Base-by-base conservation (phyloP, 441 rosid genomes). In the Brassica balearica region DNA sequence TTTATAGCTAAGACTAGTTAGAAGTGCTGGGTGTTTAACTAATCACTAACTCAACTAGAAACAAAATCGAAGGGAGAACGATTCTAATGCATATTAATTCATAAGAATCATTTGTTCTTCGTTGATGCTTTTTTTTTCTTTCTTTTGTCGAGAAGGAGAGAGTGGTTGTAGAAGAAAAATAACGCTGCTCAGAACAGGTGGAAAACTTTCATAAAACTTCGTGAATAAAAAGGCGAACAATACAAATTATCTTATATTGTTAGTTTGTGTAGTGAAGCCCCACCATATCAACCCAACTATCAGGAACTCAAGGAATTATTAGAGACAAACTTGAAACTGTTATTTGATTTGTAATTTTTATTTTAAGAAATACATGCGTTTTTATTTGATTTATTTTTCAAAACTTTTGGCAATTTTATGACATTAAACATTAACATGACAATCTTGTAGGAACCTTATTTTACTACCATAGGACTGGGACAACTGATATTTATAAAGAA, bases 241-340 rank as follows among this genome's bases (percentile, higher is more conserved):
- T 48, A 48, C 55, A 48, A 27, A 27, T 27, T 27, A 27, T 27
- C 32, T 27, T 12, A 48, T 2, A 5, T 51, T 51, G 56, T 51
- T 51, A 51, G 19, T 51, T 51, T 51, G 58, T 51, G 58, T 14
- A 51, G 58, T 51, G 58, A 51, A 46, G 14, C 55, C 55, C 55
- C 58, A 14, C 58, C 58, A 51, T 2, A 38, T 38, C 43, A 38
- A 38, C 43, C 41, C 41, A 34, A 34, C 41, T 48, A 48, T 48
- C 59, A 53, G 6, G 60, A 55, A 55, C 20, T 55, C 23, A 14
- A 55, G 17, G 23, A 17, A 17, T 17, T 43, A 43, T 10, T 43
- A 56, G 23, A 56, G 25, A 56, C 61, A 56, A 56, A 6, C 3
- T 53, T 53, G 58, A 14, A 51, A 14, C 19, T 6, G 32, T 51